phyloP scores from a whole-genome alignment of 257 asterid species.

The Gentiana macrophylla region DNA sequence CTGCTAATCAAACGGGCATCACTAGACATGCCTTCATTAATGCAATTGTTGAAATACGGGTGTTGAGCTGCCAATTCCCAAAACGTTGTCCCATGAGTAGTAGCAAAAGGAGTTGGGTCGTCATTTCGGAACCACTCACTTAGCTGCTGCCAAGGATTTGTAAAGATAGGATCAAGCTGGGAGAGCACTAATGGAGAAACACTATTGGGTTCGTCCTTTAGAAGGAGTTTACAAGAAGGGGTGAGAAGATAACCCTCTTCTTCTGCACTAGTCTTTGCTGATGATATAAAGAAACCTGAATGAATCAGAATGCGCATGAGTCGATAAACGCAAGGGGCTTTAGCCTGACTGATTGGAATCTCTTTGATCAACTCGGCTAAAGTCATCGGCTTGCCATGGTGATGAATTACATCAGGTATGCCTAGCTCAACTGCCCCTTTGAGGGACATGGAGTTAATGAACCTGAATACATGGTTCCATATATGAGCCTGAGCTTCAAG shows the following conservation, averaged over 20 bases:
- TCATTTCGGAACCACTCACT: conserved; percentile 7
- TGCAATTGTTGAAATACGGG: conserved; percentile 9
- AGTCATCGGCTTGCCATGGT: conserved; percentile 13
- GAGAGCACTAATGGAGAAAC: background rate
- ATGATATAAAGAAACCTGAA: conserved; percentile 7
- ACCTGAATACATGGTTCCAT: conserved; percentile 12
- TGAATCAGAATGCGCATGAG: conserved; percentile 20
- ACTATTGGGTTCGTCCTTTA: conserved; percentile 10
- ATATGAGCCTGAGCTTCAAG: conserved; percentile 18
- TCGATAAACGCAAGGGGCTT: conserved; percentile 9
- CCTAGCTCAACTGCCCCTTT: conserved; percentile 15
- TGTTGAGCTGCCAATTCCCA: conserved; percentile 12
- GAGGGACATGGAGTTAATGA: conserved; percentile 15
- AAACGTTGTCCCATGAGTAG: conserved; percentile 7
- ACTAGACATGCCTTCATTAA: conserved; percentile 27
- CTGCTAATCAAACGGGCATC: conserved; percentile 13
- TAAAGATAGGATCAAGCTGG: background rate
- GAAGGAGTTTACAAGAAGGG: conserved; percentile 12
- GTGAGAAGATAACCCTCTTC: conserved; percentile 15
- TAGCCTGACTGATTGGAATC: conserved; percentile 11
- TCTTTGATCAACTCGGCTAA: conserved; percentile 9
- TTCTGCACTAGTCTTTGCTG: background rate
- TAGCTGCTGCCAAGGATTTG: conserved; percentile 8
- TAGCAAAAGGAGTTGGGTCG: conserved; percentile 9
- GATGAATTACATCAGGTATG: conserved; percentile 18